These are phyloP conservation scores for Candida tammaniensis DNA, from an alignment of 805 yeast species.

Conservation along the genomic window DNA sequence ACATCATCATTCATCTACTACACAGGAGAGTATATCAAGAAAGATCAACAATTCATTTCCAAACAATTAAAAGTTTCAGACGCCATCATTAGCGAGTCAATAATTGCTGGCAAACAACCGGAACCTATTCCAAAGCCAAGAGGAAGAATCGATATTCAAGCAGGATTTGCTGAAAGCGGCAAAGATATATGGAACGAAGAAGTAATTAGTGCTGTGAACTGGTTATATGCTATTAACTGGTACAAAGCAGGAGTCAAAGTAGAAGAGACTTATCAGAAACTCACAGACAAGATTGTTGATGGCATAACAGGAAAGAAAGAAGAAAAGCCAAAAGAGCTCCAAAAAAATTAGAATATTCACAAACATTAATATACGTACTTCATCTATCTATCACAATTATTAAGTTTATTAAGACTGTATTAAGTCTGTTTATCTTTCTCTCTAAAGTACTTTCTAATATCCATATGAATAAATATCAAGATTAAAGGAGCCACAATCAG, in stretches of 20 bases:
- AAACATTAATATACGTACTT: neutral
- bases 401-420: too few species aligned
- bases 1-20: slow-evolving; percentile 62
- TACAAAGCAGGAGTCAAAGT: slow-evolving; percentile 37
- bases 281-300: slow-evolving; percentile 23
- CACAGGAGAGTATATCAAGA: slow-evolving; percentile 54
- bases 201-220: slow-evolving; percentile 58
- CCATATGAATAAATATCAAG: slow-evolving; percentile 47
- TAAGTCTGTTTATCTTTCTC: slow-evolving; percentile 17
- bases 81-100: slow-evolving; percentile 50
- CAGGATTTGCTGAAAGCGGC: slow-evolving; percentile 50
- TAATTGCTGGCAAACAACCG: slow-evolving; percentile 47
- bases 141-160: slow-evolving; percentile 7
- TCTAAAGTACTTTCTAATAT: slow-evolving; percentile 50
- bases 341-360: neutral
- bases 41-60: slow-evolving; percentile 46
- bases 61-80: slow-evolving; percentile 47
- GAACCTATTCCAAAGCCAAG: slow-evolving; percentile 35
- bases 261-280: slow-evolving; percentile 28
- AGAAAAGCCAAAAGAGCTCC: neutral
- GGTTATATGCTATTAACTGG: slow-evolving; percentile 57
- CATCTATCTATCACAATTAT: neutral
- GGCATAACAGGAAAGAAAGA: neutral
- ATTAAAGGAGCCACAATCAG: slow-evolving; percentile 54
- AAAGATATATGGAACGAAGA: slow-evolving; percentile 82